phyloP scores from a whole-genome alignment of 2,329 filamentous ascomycete species.

The Xylariaceae sp. region DNA sequence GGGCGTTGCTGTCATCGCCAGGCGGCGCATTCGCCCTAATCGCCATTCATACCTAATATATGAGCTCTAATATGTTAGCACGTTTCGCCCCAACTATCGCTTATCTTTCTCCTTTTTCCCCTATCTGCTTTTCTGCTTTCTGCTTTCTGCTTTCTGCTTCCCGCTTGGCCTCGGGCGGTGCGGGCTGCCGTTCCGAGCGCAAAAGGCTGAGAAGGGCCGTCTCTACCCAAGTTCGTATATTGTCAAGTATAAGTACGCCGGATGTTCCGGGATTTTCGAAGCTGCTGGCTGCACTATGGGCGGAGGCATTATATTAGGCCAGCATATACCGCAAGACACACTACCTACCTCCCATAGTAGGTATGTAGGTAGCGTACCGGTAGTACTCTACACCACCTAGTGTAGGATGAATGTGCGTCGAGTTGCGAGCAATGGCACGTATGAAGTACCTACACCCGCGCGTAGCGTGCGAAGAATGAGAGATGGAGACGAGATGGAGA shows the following conservation, averaged over 20 bases:
- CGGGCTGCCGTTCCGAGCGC: slow-evolving; percentile 10
- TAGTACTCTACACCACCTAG: too few relatives aligned
- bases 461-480: too few relatives aligned
- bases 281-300: too few relatives aligned
- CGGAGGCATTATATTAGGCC: too few relatives aligned
- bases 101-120: background rate
- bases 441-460: too few relatives aligned
- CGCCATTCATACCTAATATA: background rate
- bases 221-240: slow-evolving; percentile 41
- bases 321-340: too few relatives aligned
- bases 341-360: too few relatives aligned
- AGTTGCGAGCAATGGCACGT: too few relatives aligned
- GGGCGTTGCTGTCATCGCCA: background rate
- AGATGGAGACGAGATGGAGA: too few relatives aligned
- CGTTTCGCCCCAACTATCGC: background rate
- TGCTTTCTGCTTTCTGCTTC: background rate
- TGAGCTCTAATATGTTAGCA: background rate
- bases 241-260: background rate
- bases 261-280: background rate
- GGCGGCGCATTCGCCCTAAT: background rate
- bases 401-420: too few relatives aligned
- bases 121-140: background rate
- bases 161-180: background rate
- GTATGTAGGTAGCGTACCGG: too few relatives aligned
- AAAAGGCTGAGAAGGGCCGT: slow-evolving; percentile 17